Evolutionary conservation across 1,284 basidiomycete species (phyloP), one percentile per base, ranked within the genome.

Genomic region (Agroathelia rolfsii): DNA sequence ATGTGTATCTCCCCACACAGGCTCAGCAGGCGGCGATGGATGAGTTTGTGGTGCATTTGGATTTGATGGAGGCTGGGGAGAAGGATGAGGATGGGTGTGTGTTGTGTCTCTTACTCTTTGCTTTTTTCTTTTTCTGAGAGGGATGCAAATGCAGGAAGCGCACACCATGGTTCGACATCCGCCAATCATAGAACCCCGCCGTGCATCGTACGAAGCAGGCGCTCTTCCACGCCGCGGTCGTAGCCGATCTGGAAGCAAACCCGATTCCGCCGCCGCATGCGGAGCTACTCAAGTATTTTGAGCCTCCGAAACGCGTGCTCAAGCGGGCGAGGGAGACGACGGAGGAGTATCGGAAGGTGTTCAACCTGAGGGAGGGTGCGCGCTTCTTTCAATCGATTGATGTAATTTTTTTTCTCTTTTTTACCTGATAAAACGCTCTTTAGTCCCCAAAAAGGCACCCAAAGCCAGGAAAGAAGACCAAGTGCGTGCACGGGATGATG

Each of bases 181-280:
- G 67, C 1, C 59, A 77, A 2, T 86, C 86, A 1, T 94, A 76
- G 56, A 95, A 94, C 46, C 92, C 94, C 0, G 76, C 85, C 4
- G 70, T 95, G 18, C 93, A 97, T 50, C 79, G 90, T 23, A 71
- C 80, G 35, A 94, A 94, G 50, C 88, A 95, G 58, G 92, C 92
- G 3, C 76, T 93, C 43, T 85, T 92, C 52, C 89, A 93, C 48
- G 76, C 77, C 32, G 85, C 87, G 1, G 65, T 87, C 8, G 77
- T 83, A 5, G 58, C 72, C 1, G 83, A 93, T 47, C 61, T 92
- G 6, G 58, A 66, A n/a, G 63, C 61, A 2, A 64, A 85, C 35
- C 85, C 87, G 0, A 62, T 95, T 1, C 81, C 84, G 0, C 82
- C 82, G 0, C 87, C 89, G 0, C 88, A 94, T 52, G 80, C 79